phyloP scores from a whole-genome alignment of 2,329 filamentous ascomycete species.

The Colletotrichum sp. region DNA sequence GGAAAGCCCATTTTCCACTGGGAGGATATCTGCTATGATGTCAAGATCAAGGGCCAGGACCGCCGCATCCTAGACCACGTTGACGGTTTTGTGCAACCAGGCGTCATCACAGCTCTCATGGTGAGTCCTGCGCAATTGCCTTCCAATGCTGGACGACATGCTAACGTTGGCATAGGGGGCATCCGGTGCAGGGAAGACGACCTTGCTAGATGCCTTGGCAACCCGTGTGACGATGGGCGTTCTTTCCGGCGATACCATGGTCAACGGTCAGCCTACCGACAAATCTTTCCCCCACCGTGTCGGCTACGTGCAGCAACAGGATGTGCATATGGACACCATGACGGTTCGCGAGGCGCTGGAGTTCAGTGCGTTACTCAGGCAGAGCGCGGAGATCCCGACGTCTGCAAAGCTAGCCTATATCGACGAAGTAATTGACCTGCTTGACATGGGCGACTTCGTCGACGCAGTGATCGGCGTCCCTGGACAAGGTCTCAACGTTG shows the following conservation, averaged over 20 bases:
- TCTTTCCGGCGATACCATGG: slow-evolving; percentile 72
- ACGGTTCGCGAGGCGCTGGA: slow-evolving; percentile 72
- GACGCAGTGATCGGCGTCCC: slow-evolving; percentile 73
- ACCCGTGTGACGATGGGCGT: slow-evolving; percentile 77
- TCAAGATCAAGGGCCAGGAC: slow-evolving; percentile 68
- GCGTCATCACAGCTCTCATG: slow-evolving; percentile 76
- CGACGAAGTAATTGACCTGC: slow-evolving; percentile 32
- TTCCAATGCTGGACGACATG: not conserved
- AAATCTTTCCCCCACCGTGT: slow-evolving; percentile 73
- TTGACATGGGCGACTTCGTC: slow-evolving; percentile 64
- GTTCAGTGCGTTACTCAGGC: slow-evolving; percentile 72
- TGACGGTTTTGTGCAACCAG: slow-evolving; percentile 80
- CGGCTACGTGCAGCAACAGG: slow-evolving; percentile 76
- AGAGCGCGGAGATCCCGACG: slow-evolving; percentile 60
- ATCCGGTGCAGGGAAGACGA: slow-evolving; percentile 78
- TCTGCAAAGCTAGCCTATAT: slow-evolving; percentile 32
- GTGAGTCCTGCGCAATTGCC: slow-evolving; percentile 36
- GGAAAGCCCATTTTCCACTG: slow-evolving; percentile 63
- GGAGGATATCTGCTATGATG: slow-evolving; percentile 68
- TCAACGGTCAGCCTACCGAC: slow-evolving; percentile 69
- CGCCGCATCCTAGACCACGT: slow-evolving; percentile 73
- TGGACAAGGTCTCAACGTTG: slow-evolving; percentile 57
- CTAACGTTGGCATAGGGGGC: slow-evolving; percentile 49
- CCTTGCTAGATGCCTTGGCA: slow-evolving; percentile 74
- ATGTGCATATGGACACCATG: slow-evolving; percentile 71